Evolutionary conservation across 108 stramenopile genomes (phyloP).

Genomic region (Discostella pseudostelligera): DNA sequence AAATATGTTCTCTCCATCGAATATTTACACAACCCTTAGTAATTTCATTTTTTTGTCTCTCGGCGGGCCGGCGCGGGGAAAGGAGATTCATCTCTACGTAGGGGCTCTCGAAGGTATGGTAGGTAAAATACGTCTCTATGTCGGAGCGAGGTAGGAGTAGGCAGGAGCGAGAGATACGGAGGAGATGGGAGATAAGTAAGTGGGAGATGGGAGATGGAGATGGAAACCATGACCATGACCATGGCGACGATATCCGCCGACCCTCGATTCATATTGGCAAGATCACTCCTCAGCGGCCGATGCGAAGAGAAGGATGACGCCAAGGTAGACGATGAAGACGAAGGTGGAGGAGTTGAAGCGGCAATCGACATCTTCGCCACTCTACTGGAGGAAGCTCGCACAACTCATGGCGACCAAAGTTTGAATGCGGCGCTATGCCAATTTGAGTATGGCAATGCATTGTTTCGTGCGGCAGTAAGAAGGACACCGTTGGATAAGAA

Average conservation of each 20-base stretch:
- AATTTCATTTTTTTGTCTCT: no score
- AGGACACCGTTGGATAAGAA: slow-evolving; percentile 1
- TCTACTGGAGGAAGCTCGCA: slow-evolving; percentile 55
- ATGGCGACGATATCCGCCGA: slow-evolving; percentile 8
- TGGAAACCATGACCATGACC: neutral
- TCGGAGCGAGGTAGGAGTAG: no score
- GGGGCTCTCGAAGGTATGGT: no score
- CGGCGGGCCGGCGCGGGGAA: no score
- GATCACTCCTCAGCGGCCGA: neutral
- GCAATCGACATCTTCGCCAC: slow-evolving; percentile 73
- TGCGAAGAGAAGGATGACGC: no score
- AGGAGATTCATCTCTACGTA: no score
- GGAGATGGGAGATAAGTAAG: no score
- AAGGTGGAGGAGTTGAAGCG: slow-evolving; percentile 19
- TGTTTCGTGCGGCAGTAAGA: slow-evolving; percentile 53
- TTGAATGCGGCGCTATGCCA: slow-evolving; percentile 68
- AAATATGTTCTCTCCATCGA: no score
- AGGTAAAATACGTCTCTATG: no score
- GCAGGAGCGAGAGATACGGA: no score
- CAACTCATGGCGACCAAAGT: slow-evolving; percentile 47
- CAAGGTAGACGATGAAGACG: neutral
- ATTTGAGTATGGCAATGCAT: slow-evolving; percentile 81
- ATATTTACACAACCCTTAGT: no score
- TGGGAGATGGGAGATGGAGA: no score
- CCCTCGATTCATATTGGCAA: slow-evolving; percentile 11